Conservation (phyloP, 2,329 filamentous ascomycete genomes). For the Nothomitra cinnamomea region DNA sequence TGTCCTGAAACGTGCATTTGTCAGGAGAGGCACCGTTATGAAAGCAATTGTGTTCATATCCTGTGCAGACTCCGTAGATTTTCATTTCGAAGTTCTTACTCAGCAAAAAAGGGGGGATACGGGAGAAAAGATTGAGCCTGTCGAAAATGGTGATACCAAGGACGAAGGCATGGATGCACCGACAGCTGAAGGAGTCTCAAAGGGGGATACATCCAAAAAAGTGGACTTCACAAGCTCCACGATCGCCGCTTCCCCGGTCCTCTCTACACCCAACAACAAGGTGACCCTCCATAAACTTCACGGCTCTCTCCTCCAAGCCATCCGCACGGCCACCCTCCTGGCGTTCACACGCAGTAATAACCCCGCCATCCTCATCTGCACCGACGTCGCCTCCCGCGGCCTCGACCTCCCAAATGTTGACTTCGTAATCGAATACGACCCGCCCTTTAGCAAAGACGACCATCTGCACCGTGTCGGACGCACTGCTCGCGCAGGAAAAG, state of each 20-base stretch:
- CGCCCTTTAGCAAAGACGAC: constrained; percentile 81
- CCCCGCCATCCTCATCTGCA: constrained; percentile 75
- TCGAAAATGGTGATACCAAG: constrained; percentile 14
- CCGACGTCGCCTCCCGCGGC: constrained; percentile 88
- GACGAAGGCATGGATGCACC: constrained; percentile 12
- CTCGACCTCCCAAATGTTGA: constrained; percentile 92
- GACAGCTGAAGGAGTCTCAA: neutral
- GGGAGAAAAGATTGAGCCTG: constrained; percentile 11
- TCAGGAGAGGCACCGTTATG: constrained; percentile 79
- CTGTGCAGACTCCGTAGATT: constrained; percentile 92
- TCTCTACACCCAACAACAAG: constrained; percentile 60
- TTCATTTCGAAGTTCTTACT: constrained; percentile 75
- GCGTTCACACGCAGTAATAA: constrained; percentile 59
- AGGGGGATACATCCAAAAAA: constrained; percentile 7
- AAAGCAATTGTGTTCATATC: constrained; percentile 95
- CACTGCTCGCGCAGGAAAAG: constrained; percentile 79
- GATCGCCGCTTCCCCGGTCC: constrained; percentile 49
- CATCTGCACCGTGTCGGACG: constrained; percentile 90
- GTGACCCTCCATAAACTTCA: constrained; percentile 78
- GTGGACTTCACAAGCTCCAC: constrained; percentile 25
- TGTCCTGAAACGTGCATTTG: constrained; percentile 72
- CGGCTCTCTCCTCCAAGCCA: constrained; percentile 74
- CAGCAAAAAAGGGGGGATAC: constrained; percentile 17
- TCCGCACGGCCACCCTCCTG: constrained; percentile 71
- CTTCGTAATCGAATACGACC: constrained; percentile 89